A percentile compares a stretch with the other conserved stretches of the same genome.
Evolutionary conservation across 495 filamentous ascomycete species (phyloP).

Genomic region (Rhypophila decipiens): DNA sequence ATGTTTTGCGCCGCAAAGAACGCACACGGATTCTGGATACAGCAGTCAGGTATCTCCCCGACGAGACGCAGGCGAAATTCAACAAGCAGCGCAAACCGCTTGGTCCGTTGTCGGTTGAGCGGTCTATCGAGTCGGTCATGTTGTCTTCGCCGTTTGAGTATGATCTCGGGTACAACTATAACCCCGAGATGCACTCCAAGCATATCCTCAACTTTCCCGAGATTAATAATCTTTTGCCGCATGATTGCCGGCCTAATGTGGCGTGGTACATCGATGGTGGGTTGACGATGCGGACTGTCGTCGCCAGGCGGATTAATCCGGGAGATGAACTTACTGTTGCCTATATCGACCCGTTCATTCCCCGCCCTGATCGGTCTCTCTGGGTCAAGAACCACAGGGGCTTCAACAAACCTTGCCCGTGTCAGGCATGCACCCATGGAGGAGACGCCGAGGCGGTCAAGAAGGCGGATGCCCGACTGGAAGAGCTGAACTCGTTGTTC

Average conservation of each 20-base stretch:
- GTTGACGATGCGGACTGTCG: slow-evolving; percentile 18
- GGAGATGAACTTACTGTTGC: slow-evolving; percentile 30
- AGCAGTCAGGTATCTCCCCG: slow-evolving; percentile 25
- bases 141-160: slow-evolving; percentile 27
- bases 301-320: slow-evolving; percentile 18
- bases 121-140: slow-evolving; percentile 21
- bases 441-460: slow-evolving; percentile 5
- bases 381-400: slow-evolving; percentile 16
- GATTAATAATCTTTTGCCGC: slow-evolving; percentile 15
- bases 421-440: slow-evolving; percentile 14
- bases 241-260: slow-evolving; percentile 33
- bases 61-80: slow-evolving; percentile 15
- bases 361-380: slow-evolving; percentile 13
- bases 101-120: neutral
- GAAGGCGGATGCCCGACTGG: slow-evolving; percentile 18
- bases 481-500: slow-evolving; percentile 17
- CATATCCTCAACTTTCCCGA: slow-evolving; percentile 30
- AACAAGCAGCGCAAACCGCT: slow-evolving; percentile 13
- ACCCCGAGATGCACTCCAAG: slow-evolving; percentile 8
- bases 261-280: slow-evolving; percentile 23
- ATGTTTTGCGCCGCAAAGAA: slow-evolving; percentile 16
- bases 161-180: slow-evolving; percentile 13
- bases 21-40: slow-evolving; percentile 20
- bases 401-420: slow-evolving; percentile 12
- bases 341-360: slow-evolving; percentile 22